These are phyloP conservation scores for Cordyceps fumosorosea DNA, from an alignment of 2,329 filamentous ascomycete genomes.

Conservation along the genomic window DNA sequence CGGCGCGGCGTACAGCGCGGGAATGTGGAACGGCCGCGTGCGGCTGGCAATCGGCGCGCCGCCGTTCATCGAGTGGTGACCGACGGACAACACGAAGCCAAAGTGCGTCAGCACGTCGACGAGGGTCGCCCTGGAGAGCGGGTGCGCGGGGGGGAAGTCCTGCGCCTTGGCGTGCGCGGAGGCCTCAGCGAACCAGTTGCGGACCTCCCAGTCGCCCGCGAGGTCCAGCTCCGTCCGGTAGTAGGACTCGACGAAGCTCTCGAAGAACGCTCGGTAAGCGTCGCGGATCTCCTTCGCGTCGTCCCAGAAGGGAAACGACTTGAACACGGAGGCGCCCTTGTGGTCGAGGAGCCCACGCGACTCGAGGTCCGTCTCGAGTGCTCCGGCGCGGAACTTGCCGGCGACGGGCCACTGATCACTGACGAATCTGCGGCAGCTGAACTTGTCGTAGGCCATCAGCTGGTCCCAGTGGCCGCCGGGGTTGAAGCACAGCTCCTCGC, in stretches of 20 bases:
- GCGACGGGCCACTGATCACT: slow-evolving; percentile 22
- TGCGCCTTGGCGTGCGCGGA: slow-evolving; percentile 28
- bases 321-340: slow-evolving; percentile 28
- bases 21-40: slow-evolving; percentile 36
- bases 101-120: slow-evolving; percentile 35
- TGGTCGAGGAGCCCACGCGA: slow-evolving; percentile 34
- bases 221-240: slow-evolving; percentile 30
- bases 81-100: slow-evolving; percentile 22
- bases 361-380: slow-evolving; percentile 31
- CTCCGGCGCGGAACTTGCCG: slow-evolving; percentile 31
- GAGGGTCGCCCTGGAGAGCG: slow-evolving; percentile 22
- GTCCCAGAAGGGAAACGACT: slow-evolving; percentile 38
- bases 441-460: slow-evolving; percentile 26
- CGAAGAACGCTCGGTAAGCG: slow-evolving; percentile 32
- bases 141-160: slow-evolving; percentile 32
- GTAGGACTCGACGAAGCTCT: slow-evolving; percentile 36
- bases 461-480: slow-evolving; percentile 25
- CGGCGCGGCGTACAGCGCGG: slow-evolving; percentile 32
- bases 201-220: slow-evolving; percentile 32
- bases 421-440: slow-evolving; percentile 23
- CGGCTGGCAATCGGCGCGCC: slow-evolving; percentile 31
- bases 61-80: slow-evolving; percentile 37
- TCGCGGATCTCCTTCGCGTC: slow-evolving; percentile 32
- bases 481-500: slow-evolving; percentile 21
- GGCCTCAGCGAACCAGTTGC: slow-evolving; percentile 38